Base-by-base conservation (phyloP, 2,329 filamentous ascomycete genomes). In the Diaporthe sp. region DNA sequence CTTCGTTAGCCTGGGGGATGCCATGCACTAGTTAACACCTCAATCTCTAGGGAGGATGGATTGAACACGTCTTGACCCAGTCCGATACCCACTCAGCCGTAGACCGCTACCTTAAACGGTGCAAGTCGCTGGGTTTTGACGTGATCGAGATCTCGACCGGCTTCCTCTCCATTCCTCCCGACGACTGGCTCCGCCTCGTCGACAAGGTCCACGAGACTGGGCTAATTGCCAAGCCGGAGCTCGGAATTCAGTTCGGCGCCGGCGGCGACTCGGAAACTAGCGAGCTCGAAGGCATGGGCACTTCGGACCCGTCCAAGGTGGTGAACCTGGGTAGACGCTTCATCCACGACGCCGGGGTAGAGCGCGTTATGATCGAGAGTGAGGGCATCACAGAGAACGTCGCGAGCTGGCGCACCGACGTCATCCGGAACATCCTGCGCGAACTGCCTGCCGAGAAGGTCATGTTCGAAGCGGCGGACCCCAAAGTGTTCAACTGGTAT, bases 301-400 rank as follows among this genome's bases (percentile, higher is more conserved):
- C 87, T 15, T 86, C 84, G 8, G 87, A 88, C 75, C 86, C 87
- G 0, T 81, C 81, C 22, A 87, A 87, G n/a, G n/a, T n/a, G 39
- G 83, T 89, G 25, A 85, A 86, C 72, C 78, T 89, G 76, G 88
- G 86, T 15, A 85, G 82, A 73, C 81, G 82, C 55, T 90, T 90
- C 76, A 82, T 89, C n/a, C 82, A 86, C 25, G 82, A 87, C 30
- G 85, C 83, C 0, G 88, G 88, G 0, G 87, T 90, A 3, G 88
- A 90, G 79, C 81, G 87, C 10, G 82, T 90, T 77, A 90, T 90
- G 88, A 88, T 90, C 71, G 88, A 91, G 78, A 89, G 87, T 22
- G 88, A 90, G 80, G 88, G 88, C 0, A 90, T 90, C 76, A 90
- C 88, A 0, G 88, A 90, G 81, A 90, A 90, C 71, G 87, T 90